These are phyloP conservation scores for Nothopassalora personata DNA, from an alignment of 2,329 filamentous ascomycete species.

Conservation along the genomic window DNA sequence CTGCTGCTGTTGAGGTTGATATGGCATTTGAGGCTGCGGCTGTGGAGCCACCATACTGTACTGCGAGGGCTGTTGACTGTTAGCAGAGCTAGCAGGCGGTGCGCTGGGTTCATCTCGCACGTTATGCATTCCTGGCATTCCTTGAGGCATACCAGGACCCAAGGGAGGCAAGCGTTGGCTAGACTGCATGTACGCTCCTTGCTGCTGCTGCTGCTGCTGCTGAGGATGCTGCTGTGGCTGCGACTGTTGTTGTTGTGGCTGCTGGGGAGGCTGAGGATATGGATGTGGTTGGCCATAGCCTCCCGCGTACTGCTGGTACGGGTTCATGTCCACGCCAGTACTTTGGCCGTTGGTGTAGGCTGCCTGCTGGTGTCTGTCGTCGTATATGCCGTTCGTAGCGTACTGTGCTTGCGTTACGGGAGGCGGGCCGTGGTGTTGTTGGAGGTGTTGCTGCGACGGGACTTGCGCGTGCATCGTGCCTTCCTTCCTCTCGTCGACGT, in stretches of 20 bases:
- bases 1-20: slow-evolving; percentile 10
- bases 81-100: slow-evolving; percentile 18
- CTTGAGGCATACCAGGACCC: slow-evolving; percentile 10
- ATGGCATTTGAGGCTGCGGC: slow-evolving; percentile 9
- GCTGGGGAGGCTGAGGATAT: slow-evolving; percentile 10
- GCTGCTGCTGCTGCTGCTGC: slow-evolving; percentile 15
- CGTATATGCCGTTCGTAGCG: slow-evolving; percentile 15
- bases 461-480: slow-evolving; percentile 12
- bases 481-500: background rate
- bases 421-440: slow-evolving; percentile 4
- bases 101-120: slow-evolving; percentile 18
- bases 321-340: slow-evolving; percentile 21
- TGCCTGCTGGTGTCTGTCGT: slow-evolving; percentile 7
- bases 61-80: slow-evolving; percentile 13
- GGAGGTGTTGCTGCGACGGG: slow-evolving; percentile 12
- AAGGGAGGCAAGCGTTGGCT: slow-evolving; percentile 19
- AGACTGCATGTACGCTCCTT: slow-evolving; percentile 17
- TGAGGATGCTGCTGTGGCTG: slow-evolving; percentile 14
- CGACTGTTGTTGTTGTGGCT: slow-evolving; percentile 12
- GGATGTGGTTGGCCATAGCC: slow-evolving; percentile 16
- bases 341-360: slow-evolving; percentile 19
- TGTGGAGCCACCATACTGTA: slow-evolving; percentile 13
- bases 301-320: slow-evolving; percentile 18
- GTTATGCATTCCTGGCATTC: slow-evolving; percentile 12
- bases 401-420: slow-evolving; percentile 13